phyloP scores from a whole-genome alignment of 192 early-diverging fungal species.

The Diversispora epigaea region DNA sequence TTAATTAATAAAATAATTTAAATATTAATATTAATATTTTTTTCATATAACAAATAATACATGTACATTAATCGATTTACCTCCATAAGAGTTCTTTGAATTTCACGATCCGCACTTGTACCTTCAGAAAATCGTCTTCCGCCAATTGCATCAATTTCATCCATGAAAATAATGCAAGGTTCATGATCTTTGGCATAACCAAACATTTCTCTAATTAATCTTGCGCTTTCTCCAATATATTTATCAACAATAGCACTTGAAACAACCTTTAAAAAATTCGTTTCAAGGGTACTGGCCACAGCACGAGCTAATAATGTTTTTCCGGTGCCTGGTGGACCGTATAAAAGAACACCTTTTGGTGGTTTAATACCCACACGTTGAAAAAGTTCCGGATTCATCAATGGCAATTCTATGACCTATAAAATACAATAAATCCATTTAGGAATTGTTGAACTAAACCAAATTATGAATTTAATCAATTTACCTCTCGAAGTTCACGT shows the following conservation, averaged over 20 bases:
- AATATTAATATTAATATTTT: neutral
- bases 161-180: conserved; percentile 99
- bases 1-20: neutral
- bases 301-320: conserved; percentile 97
- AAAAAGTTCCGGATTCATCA: conserved; percentile 99
- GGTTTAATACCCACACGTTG: conserved; percentile 97
- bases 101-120: conserved; percentile 99
- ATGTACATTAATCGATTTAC: conserved; percentile 29
- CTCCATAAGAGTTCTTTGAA: conserved; percentile 99
- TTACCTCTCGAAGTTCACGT: conserved; percentile 91
- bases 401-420: conserved; percentile 94
- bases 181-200: conserved; percentile 99
- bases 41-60: too few species aligned
- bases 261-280: conserved; percentile 98
- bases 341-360: conserved; percentile 96
- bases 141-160: conserved; percentile 99
- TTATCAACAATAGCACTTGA: conserved; percentile 99
- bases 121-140: conserved; percentile 98
- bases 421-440: neutral
- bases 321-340: conserved; percentile 96
- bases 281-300: conserved; percentile 95
- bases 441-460: neutral
- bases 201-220: conserved; percentile 99
- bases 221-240: conserved; percentile 98
- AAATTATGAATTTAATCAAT: neutral